Base-by-base conservation (phyloP, 2,329 filamentous ascomycete genomes). In the Aplosporella prunicola region DNA sequence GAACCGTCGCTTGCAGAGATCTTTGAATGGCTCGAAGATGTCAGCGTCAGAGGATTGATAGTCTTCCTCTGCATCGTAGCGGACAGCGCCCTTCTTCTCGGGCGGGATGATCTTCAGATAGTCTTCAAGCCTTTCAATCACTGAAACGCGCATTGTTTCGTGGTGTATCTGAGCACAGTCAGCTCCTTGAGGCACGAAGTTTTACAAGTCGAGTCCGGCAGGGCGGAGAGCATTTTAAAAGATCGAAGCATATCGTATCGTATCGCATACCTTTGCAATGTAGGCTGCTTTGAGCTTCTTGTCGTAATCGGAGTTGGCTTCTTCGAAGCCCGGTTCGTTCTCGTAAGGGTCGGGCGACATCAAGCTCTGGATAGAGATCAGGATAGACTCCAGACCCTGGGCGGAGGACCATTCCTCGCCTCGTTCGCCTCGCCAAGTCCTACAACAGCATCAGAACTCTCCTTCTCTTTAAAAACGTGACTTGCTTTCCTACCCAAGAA, bases 391-490 rank as follows among this genome's bases (percentile, higher is more conserved):
- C 1, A 98, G 69, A 5, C 91, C 89, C 58, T 96, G 91, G 1
- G 89, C 91, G 11, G 88, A 87, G 11, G 88, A 95, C 91, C 91
- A 98, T 57, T 95, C 80, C 60, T 96, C 91, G 39, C 88, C 86
- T 11, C 77, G 73, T 53, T 94, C 82, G 18, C 88, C 88, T 33
- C 82, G 75, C 91, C 91, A 98, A 56, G 91, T 98, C 41, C 88
- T 93, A 24, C 49, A 38, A 13, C 55, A 48, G 20, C 25, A 48
- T 52, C 41, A 46, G 41, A n/a, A n/a, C n/a, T n/a, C n/a, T n/a
- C 22, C 9, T 35, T 25, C 9, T 25, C 23, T 8, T n/a, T 9
- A 9, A n/a, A 8, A 15, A 32, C 26, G n/a, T n/a, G n/a, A n/a
- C n/a, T n/a, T n/a, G n/a, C n/a, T 14, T 20, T 30, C 41, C 49